Base-by-base conservation (phyloP, 345 rosid species). In the Syzygium oleosum region DNA sequence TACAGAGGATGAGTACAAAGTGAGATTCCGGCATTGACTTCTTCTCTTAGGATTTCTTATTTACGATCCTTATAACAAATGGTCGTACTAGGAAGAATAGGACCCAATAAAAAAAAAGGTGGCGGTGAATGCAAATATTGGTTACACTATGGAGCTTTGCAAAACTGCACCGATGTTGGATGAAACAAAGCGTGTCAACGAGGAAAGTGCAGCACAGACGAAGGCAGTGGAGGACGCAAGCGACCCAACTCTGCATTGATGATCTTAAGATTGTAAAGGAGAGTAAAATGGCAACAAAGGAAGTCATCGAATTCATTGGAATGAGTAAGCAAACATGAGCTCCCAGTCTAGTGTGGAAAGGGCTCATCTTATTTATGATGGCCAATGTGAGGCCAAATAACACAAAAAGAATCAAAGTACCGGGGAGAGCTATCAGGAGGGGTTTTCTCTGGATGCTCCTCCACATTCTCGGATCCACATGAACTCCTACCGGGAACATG, bases 231-330 rank as follows among this genome's bases (percentile, higher is more conserved):
- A n/a, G 73, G 73, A n/a, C 34, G 34, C 12, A 92, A 55, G 38
- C 92, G 89, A 2, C 94, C 92, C 4, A 93, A 90, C 85, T 92
- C 95, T 0, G 93, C 89, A 85, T 93, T 92, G 52, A 91, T 84
- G 88, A 93, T 89, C 83, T 88, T 87, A 12, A 94, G 91, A 79
- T 92, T 93, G 12, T 88, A 87, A 4, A 92, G 90, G 7, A 95
- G 93, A 85, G 87, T 68, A 16, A 90, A 13, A 93, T 89, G 63
- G 92, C 93, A 0, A 92, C 88, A 51, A 90, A 91, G 4, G 94
- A 56, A 6, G 92, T 91, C n/a, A 13, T 90, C 21, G 31, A 88
- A 90, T 85, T 88, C 90, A 52, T 87, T 51, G 31, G 27, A 3
- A 14, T 59, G 22, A 49, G 65, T 85, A 16, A n/a, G 59, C 38